A percentile compares a stretch with the other conserved stretches of the same genome.
These are phyloP conservation scores for Rhynchosporium agropyri DNA, from an alignment of 2,329 filamentous ascomycete genomes.

Conservation along the genomic window DNA sequence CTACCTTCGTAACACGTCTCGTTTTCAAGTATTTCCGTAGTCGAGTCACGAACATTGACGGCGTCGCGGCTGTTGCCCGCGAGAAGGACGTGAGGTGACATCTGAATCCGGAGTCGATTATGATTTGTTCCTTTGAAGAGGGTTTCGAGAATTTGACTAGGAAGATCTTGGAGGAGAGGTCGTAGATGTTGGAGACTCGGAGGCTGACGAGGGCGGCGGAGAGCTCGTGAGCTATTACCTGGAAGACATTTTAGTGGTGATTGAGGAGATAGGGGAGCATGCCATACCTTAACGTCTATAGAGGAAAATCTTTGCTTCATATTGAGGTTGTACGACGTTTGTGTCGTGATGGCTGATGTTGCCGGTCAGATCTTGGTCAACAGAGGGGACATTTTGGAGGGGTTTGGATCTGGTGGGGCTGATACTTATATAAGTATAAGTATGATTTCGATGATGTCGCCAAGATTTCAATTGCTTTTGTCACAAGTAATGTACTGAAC, in stretches of 20 bases:
- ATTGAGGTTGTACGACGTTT: constrained; percentile 14
- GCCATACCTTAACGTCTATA: constrained; percentile 69
- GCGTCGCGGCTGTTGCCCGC: constrained; percentile 80
- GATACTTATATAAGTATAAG: too few species aligned
- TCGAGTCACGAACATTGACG: constrained; percentile 81
- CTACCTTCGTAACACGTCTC: constrained; percentile 75
- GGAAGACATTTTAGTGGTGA: constrained; percentile 16
- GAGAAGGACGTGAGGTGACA: constrained; percentile 92
- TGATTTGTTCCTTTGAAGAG: constrained; percentile 82
- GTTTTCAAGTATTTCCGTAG: constrained; percentile 89
- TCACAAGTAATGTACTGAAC: background rate
- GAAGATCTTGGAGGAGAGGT: constrained; percentile 92
- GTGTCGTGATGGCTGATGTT: constrained; percentile 18
- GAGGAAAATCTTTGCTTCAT: constrained; percentile 84
- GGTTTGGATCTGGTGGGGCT: constrained; percentile 19
- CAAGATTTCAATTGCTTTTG: constrained; percentile 3
- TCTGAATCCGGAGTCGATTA: constrained; percentile 94
- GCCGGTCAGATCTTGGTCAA: background rate
- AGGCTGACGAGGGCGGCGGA: constrained; percentile 73
- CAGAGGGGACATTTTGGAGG: background rate
- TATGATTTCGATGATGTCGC: constrained; percentile 19
- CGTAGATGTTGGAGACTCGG: constrained; percentile 91
- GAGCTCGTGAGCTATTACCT: constrained; percentile 96
- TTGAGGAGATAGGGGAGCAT: background rate
- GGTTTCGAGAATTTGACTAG: constrained; percentile 94